A percentile compares a stretch with the other conserved stretches of the same genome.
These are phyloP conservation scores for Chiua sp. DNA, from an alignment of 1,284 basidiomycete genomes.

Conservation along the genomic window DNA sequence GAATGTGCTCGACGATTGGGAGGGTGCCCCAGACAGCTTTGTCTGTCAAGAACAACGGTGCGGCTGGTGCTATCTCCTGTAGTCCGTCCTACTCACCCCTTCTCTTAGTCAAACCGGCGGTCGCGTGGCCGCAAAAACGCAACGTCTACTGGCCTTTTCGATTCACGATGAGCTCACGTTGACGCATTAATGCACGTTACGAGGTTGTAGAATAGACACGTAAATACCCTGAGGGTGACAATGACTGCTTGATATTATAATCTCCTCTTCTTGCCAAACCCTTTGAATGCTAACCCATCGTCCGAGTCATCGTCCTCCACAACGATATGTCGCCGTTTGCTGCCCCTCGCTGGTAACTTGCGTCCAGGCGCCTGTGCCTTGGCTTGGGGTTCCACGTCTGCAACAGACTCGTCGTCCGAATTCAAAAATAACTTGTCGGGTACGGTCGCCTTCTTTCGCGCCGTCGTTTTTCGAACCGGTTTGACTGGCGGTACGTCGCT, in stretches of 20 bases:
- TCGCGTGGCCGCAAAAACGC: constrained; percentile 90
- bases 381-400: not conserved
- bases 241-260: constrained; percentile 10
- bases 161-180: constrained; percentile 70
- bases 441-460: constrained; percentile 15
- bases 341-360: constrained; percentile 30
- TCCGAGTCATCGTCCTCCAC: constrained; percentile 71
- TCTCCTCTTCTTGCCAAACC: constrained; percentile 52
- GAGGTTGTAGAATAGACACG: constrained; percentile 11
- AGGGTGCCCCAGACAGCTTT: constrained; percentile 92
- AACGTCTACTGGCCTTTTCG: constrained; percentile 85
- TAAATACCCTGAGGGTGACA: no score
- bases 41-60: constrained; percentile 95
- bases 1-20: constrained; percentile 92
- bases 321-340: constrained; percentile 44
- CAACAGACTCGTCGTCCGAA: constrained; percentile 42
- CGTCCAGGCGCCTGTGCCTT: not conserved
- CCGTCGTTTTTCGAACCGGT: constrained; percentile 1
- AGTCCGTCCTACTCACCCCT: constrained; percentile 10
- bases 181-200: constrained; percentile 3
- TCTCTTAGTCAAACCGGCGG: constrained; percentile 78
- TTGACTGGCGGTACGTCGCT: constrained; percentile 22
- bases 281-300: constrained; percentile 69
- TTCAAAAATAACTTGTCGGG: constrained; percentile 43
- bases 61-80: constrained; percentile 22